A percentile compares a stretch with the other conserved stretches of the same genome.
These are phyloP conservation scores for Salinomyces thailandicus DNA, from an alignment of 2,329 filamentous ascomycete genomes.

Conservation along the genomic window DNA sequence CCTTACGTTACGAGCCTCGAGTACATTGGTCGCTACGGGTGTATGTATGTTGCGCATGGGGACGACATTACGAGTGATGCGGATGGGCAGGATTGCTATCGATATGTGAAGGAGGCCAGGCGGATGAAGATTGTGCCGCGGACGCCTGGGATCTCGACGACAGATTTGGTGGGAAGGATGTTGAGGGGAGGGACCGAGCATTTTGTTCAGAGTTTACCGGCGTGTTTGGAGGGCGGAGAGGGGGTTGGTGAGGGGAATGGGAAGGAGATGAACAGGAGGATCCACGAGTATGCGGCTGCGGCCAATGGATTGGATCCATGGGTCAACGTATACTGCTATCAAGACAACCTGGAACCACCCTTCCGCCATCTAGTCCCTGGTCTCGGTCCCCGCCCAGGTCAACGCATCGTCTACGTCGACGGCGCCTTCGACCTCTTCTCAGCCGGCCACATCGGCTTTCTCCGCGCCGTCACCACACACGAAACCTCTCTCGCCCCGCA, in stretches of 20 bases:
- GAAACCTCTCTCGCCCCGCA: slow-evolving; percentile 60
- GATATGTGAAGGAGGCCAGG: slow-evolving; percentile 87
- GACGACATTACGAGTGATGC: slow-evolving; percentile 96
- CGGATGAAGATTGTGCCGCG: slow-evolving; percentile 95
- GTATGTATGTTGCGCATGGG: slow-evolving; percentile 89
- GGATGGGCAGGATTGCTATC: slow-evolving; percentile 90
- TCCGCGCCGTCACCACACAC: slow-evolving; percentile 61
- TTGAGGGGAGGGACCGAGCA: slow-evolving; percentile 53
- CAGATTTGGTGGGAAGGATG: slow-evolving; percentile 96
- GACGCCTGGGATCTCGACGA: slow-evolving; percentile 92
- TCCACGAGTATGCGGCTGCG: slow-evolving; percentile 80
- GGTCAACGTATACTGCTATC: slow-evolving; percentile 59
- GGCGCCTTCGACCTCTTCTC: slow-evolving; percentile 96
- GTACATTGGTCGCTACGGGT: slow-evolving; percentile 93
- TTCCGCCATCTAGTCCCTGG: slow-evolving; percentile 63
- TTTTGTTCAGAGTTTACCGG: slow-evolving; percentile 42
- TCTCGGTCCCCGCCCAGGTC: slow-evolving; percentile 60
- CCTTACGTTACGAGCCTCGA: slow-evolving; percentile 90
- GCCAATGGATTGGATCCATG: slow-evolving; percentile 68
- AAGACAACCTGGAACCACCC: slow-evolving; percentile 44
- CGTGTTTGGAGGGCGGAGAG: slow-evolving; percentile 58
- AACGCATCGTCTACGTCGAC: slow-evolving; percentile 87
- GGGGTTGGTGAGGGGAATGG: slow-evolving; percentile 59
- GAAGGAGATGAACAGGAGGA: slow-evolving; percentile 61
- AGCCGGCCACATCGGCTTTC: slow-evolving; percentile 91